Percentiles rank a stretch among this genome's conserved stretches.
Evolutionary conservation across 1,284 basidiomycete genomes (phyloP).

Genomic region (Sanghuangporus baumii): DNA sequence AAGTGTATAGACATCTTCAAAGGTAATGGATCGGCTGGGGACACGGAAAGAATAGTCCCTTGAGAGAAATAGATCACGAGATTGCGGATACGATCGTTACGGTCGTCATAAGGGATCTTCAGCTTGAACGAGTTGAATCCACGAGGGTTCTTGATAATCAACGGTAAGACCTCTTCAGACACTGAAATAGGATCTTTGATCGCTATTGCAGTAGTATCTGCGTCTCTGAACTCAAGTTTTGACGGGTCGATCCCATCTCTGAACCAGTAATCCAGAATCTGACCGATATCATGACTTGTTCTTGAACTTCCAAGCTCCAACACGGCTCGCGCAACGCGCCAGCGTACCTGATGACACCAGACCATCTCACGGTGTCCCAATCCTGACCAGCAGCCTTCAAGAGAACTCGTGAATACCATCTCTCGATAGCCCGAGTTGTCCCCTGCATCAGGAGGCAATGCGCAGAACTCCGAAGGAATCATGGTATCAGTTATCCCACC

Average conservation of each 20-base stretch:
- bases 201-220: neutral
- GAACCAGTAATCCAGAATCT: conserved; percentile 57
- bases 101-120: conserved; percentile 30
- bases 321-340: conserved; percentile 75
- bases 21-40: conserved; percentile 40
- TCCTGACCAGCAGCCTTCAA: conserved; percentile 91
- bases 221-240: conserved; percentile 25
- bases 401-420: conserved; percentile 80
- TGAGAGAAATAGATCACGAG: conserved; percentile 56
- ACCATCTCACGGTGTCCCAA: conserved; percentile 96
- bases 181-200: conserved; percentile 14
- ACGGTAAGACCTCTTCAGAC: conserved; percentile 26
- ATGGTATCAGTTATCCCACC: conserved; percentile 91
- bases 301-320: conserved; percentile 54
- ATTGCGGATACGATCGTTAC: conserved; percentile 3
- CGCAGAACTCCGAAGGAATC: conserved; percentile 89
- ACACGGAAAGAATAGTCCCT: conserved; percentile 45
- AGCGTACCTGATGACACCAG: conserved; percentile 97
- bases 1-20: conserved; percentile 39
- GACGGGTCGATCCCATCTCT: conserved; percentile 39
- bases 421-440: conserved; percentile 41
- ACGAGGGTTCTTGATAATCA: conserved; percentile 40
- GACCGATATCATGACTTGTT: conserved; percentile 24
- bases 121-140: conserved; percentile 46
- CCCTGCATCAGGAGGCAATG: conserved; percentile 36